Evolutionary conservation across 176 grass and related monocot genomes (phyloP).

Genomic region (Eragrostis curvula): DNA sequence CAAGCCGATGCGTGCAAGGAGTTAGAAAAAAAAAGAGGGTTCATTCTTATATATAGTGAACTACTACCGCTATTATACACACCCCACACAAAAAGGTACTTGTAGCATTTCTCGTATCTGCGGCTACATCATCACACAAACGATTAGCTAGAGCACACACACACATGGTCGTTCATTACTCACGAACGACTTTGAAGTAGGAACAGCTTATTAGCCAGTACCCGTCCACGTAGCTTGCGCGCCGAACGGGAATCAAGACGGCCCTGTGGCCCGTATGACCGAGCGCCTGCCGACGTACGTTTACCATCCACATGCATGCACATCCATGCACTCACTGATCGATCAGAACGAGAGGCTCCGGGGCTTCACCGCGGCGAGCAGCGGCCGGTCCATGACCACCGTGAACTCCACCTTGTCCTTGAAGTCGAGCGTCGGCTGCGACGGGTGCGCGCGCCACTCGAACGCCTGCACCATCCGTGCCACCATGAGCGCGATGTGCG

Average conservation of each 20-base stretch:
- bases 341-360: conserved; percentile 62
- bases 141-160: background rate
- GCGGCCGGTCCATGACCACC: conserved; percentile 77
- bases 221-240: background rate
- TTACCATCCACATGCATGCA: no score
- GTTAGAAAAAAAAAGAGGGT: background rate
- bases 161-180: background rate
- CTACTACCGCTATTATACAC: background rate
- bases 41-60: background rate
- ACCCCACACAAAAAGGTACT: conserved; percentile 5
- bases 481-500: conserved; percentile 85
- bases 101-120: background rate
- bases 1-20: background rate
- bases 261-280: background rate
- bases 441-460: conserved; percentile 80
- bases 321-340: background rate
- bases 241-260: background rate
- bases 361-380: conserved; percentile 68
- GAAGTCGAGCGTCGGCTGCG: conserved; percentile 76
- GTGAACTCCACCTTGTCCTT: conserved; percentile 96
- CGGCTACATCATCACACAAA: background rate
- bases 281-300: background rate
- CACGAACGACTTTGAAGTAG: background rate
- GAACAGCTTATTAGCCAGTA: background rate
- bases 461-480: conserved; percentile 91